These are phyloP conservation scores for Groenewaldozyma salmanticensis DNA, from an alignment of 805 yeast species.

Conservation along the genomic window DNA sequence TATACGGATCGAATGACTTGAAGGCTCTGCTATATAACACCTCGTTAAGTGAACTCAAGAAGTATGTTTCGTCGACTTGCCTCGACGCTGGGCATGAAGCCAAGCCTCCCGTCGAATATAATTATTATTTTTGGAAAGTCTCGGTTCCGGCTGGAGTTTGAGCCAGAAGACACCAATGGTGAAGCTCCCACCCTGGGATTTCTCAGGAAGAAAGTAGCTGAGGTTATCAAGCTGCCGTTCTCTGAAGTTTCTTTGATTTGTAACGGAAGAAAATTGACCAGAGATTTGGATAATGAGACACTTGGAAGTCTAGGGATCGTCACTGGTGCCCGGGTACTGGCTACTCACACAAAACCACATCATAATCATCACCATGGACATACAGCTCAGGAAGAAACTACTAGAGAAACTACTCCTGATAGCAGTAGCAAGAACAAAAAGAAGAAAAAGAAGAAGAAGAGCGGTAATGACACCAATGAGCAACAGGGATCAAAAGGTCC, in stretches of 20 bases:
- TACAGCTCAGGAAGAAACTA: neutral
- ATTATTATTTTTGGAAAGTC: constrained; percentile 5
- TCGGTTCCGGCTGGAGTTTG: constrained; percentile 17
- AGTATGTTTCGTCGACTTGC: neutral
- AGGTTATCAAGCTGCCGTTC: constrained; percentile 36
- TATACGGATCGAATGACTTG: too few species aligned
- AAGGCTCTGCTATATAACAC: too few species aligned
- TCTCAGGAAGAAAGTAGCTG: constrained; percentile 47
- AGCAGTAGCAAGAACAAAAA: constrained; percentile 5
- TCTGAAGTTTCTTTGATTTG: constrained; percentile 11
- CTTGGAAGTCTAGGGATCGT: constrained; percentile 43
- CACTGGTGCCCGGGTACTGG: constrained; percentile 39
- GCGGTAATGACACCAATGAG: constrained; percentile 3
- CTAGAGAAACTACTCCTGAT: neutral
- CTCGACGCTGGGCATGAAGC: neutral
- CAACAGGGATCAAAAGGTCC: neutral
- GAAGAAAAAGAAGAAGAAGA: constrained; percentile 6
- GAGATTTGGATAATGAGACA: constrained; percentile 33
- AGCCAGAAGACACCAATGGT: constrained; percentile 18
- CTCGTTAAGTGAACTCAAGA: too few species aligned
- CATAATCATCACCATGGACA: neutral
- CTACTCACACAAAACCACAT: constrained; percentile 1
- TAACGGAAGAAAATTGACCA: constrained; percentile 19
- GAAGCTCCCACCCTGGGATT: constrained; percentile 50
- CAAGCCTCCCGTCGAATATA: neutral